Percentiles rank a stretch among this genome's conserved stretches.
phyloP scores from a whole-genome alignment of 208 protist species.

The Wallacemonas sp. region DNA sequence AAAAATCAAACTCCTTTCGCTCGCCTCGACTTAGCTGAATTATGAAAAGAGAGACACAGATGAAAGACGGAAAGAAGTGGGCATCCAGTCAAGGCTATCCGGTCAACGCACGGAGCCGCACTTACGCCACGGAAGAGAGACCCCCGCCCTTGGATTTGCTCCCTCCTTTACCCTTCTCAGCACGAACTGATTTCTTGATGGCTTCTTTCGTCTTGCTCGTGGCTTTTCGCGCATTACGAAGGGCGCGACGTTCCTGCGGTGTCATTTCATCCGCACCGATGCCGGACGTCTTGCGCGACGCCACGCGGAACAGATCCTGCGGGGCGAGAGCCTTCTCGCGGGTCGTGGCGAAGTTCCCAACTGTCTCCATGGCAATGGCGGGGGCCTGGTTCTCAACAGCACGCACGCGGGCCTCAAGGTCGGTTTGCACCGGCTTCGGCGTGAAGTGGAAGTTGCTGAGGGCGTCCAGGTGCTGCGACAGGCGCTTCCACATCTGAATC shows the following conservation, averaged over 20 bases:
- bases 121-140: constrained; percentile 6
- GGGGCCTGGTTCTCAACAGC: constrained; percentile 82
- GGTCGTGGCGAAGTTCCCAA: constrained; percentile 81
- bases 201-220: constrained; percentile 26
- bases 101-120: too few relatives aligned
- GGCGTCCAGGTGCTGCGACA: constrained; percentile 87
- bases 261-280: constrained; percentile 72
- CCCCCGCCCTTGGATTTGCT: constrained; percentile 18
- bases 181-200: constrained; percentile 35
- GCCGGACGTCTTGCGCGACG: constrained; percentile 59
- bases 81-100: too few relatives aligned
- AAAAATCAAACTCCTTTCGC: too few relatives aligned
- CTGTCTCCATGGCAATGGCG: constrained; percentile 80
- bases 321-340: constrained; percentile 80
- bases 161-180: constrained; percentile 33
- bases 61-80: too few relatives aligned
- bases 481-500: constrained; percentile 89
- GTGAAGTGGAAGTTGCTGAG: constrained; percentile 93
- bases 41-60: too few relatives aligned
- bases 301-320: constrained; percentile 82
- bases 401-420: constrained; percentile 85
- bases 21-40: too few relatives aligned
- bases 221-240: constrained; percentile 82
- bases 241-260: constrained; percentile 69
- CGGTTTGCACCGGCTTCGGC: constrained; percentile 83